phyloP scores from a whole-genome alignment of 2,329 filamentous ascomycete species.

The Penicillium crustosum region DNA sequence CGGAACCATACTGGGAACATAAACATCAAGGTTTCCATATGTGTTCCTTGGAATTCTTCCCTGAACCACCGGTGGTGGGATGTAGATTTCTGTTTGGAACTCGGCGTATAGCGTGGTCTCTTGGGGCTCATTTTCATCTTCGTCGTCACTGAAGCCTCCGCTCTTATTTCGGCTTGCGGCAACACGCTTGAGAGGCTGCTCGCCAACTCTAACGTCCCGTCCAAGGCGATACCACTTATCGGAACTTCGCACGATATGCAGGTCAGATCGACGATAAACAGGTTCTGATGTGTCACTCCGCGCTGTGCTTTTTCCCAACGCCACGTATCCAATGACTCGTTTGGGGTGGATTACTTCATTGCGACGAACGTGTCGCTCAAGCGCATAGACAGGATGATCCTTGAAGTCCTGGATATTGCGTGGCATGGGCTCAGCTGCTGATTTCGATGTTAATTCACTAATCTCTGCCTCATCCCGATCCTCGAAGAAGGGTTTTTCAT shows the following conservation, averaged over 20 bases:
- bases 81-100: constrained; percentile 68
- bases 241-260: constrained; percentile 72
- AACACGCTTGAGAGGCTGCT: constrained; percentile 79
- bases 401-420: constrained; percentile 85
- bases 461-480: constrained; percentile 84
- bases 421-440: constrained; percentile 79
- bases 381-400: constrained; percentile 76
- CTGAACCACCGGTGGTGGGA: constrained; percentile 70
- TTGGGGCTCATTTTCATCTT: constrained; percentile 48
- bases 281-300: constrained; percentile 63
- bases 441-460: constrained; percentile 68
- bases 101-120: constrained; percentile 61
- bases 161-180: constrained; percentile 47
- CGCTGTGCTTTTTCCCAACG: constrained; percentile 45
- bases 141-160: constrained; percentile 37
- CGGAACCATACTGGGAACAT: constrained; percentile 64
- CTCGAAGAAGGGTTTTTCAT: constrained; percentile 45
- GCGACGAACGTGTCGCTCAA: constrained; percentile 78
- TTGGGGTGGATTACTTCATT: constrained; percentile 79
- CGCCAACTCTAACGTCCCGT: constrained; percentile 71
- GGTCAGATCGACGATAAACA: constrained; percentile 79
- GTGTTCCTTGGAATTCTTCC: constrained; percentile 66
- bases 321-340: constrained; percentile 74
- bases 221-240: constrained; percentile 92
- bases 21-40: constrained; percentile 64